Conservation (phyloP, 441 rosid genomes). For the Jatropha podagrica region DNA sequence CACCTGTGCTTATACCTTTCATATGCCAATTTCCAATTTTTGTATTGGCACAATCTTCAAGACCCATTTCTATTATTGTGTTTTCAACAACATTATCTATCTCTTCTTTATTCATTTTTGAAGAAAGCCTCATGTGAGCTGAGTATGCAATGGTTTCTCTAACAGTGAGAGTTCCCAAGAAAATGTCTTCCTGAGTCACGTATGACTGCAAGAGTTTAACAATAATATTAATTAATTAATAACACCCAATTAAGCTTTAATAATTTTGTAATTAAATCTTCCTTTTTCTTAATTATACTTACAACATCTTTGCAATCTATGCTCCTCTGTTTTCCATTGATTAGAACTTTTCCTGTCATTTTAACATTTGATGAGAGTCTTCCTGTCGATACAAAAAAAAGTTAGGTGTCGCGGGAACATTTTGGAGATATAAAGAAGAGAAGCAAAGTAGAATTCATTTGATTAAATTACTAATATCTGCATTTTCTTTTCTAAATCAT, state of each 20-base stretch:
- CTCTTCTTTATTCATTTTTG: constrained; percentile 42
- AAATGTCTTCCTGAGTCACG: constrained; percentile 77
- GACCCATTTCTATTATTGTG: constrained; percentile 73
- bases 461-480: no score
- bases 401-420: not conserved
- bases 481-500: no score
- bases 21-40: constrained; percentile 87
- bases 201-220: constrained; percentile 50
- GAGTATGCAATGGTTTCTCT: constrained; percentile 81
- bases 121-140: constrained; percentile 74
- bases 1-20: constrained; percentile 92
- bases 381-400: constrained; percentile 32
- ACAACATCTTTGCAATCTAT: constrained; percentile 47
- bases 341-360: constrained; percentile 69
- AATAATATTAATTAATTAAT: no score
- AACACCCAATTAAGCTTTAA: no score
- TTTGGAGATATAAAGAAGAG: no score
- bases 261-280: no score
- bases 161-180: constrained; percentile 81
- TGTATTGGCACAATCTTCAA: constrained; percentile 68
- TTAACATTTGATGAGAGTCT: constrained; percentile 65
- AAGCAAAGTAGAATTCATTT: no score
- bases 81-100: constrained; percentile 53
- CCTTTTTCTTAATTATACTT: constrained; percentile 35
- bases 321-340: constrained; percentile 65